Base-by-base conservation (phyloP, 2,329 filamentous ascomycete species). In the Aspergillus sp. region DNA sequence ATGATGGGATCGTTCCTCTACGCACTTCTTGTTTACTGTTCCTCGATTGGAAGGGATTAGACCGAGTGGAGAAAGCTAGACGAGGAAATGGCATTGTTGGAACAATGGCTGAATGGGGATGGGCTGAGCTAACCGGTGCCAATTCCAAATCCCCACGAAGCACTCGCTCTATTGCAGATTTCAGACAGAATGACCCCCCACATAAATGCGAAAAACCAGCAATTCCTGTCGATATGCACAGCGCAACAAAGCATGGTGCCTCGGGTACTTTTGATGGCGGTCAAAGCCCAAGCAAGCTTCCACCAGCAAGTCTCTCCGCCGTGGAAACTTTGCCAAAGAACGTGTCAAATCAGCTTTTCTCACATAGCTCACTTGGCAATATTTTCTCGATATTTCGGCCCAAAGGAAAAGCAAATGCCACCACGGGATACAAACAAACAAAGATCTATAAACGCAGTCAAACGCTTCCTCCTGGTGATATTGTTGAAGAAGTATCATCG, bases 21-120 rank as follows among this genome's bases (percentile, higher is more conserved):
- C 87, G 95, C 22, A 99, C 95, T 4, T 98, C 94, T 63, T 99
- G 94, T 74, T 81, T 99, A n/a, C 78, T 99, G 6, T 99, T 99
- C 70, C 80, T 99, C 1, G 95, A 99, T 73, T 99, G 95, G 95
- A 90, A 93, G 76, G 95, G 95, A 0, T 80, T 99, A 3, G 94
- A 90, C 5, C 89, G 92, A 45, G 95, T 99, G 1, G 92, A 98
- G 66, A 99, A 99, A 76, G 94, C 95, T 11, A 86, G 94, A 22
- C 82, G 95, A 73, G 94, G 96, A 73, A 96, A 93, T 61, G 94
- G 94, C 0, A 80, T 98, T 29, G 91, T 99, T 42, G 93, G 96
- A 55, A 96, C 93, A 0, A 87, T 98, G 63, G 92, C 95, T 31
- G 91, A 91, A 57, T 97, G 94, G 83, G 94, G 95, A 2, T 97